Conservation (phyloP, 1,139 yeast genomes). For the Hemisphaericaspora xylanilytica region DNA sequence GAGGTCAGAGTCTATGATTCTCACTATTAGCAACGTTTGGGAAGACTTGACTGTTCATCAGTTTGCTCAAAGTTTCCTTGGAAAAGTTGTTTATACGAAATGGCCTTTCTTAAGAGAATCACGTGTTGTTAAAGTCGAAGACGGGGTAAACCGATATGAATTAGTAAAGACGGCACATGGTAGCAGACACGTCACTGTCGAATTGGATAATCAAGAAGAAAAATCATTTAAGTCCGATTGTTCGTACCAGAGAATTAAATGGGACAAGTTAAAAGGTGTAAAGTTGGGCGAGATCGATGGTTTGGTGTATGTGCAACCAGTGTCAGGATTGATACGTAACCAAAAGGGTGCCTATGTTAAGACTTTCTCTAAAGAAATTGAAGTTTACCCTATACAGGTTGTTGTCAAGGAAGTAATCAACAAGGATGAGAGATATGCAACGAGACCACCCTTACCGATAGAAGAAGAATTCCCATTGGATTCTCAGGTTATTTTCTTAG, state of each 20-base stretch:
- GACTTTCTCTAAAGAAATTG: constrained; percentile 52
- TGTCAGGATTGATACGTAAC: constrained; percentile 75
- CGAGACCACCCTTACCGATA: constrained; percentile 74
- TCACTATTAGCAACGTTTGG: constrained; percentile 56
- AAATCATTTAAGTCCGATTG: constrained; percentile 38
- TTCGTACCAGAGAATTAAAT: constrained; percentile 10
- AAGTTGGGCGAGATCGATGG: constrained; percentile 52
- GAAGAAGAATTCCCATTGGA: constrained; percentile 78
- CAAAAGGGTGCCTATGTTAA: constrained; percentile 76
- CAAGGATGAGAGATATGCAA: constrained; percentile 70
- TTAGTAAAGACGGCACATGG: constrained; percentile 29
- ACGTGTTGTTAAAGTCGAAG: constrained; percentile 62
- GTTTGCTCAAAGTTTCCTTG: constrained; percentile 58
- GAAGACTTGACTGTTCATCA: constrained; percentile 48
- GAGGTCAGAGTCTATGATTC: constrained; percentile 75
- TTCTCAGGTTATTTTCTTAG: constrained; percentile 75
- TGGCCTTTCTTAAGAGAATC: constrained; percentile 93
- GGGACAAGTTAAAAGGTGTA: constrained; percentile 53
- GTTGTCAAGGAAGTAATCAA: constrained; percentile 73
- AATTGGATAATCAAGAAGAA: constrained; percentile 39
- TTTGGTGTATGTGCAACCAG: constrained; percentile 66
- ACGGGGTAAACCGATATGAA: constrained; percentile 50
- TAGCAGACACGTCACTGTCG: constrained; percentile 38
- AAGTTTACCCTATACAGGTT: constrained; percentile 70
- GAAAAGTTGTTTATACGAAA: constrained; percentile 64